These are phyloP conservation scores for Aureobasidium sp. DNA, from an alignment of 2,329 filamentous ascomycete genomes.

Conservation along the genomic window DNA sequence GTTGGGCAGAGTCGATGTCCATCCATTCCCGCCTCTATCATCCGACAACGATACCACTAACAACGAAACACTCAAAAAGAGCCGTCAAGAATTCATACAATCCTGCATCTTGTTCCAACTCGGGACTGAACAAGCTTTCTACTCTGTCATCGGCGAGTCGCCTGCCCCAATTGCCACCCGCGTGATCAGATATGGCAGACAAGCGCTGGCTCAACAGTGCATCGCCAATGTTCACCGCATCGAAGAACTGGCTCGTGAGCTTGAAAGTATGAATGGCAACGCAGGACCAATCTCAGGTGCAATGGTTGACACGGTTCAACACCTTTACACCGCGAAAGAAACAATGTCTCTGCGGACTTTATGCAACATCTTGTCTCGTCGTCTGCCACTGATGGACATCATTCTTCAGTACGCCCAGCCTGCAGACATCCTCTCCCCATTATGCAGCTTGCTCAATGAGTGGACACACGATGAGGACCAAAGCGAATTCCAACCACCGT, in stretches of 20 bases:
- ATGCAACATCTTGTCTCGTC: slow-evolving; percentile 66
- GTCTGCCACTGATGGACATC: slow-evolving; percentile 65
- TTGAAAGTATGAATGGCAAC: slow-evolving; percentile 88
- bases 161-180: slow-evolving; percentile 72
- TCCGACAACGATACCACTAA: slow-evolving; percentile 45
- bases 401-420: slow-evolving; percentile 69
- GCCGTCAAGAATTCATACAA: slow-evolving; percentile 77
- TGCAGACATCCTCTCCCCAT: slow-evolving; percentile 60
- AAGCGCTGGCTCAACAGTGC: slow-evolving; percentile 71
- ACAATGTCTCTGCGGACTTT: slow-evolving; percentile 73
- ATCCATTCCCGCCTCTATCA: slow-evolving; percentile 58
- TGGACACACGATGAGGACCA: slow-evolving; percentile 81
- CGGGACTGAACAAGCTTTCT: slow-evolving; percentile 70
- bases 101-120: slow-evolving; percentile 82
- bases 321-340: slow-evolving; percentile 64
- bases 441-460: slow-evolving; percentile 68
- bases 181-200: slow-evolving; percentile 68
- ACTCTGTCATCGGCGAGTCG: slow-evolving; percentile 74
- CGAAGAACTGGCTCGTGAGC: slow-evolving; percentile 68
- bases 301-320: slow-evolving; percentile 51
- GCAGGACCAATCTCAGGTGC: slow-evolving; percentile 78
- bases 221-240: slow-evolving; percentile 67
- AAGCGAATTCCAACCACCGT: slow-evolving; percentile 74
- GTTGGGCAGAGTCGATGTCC: slow-evolving; percentile 58
- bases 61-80: slow-evolving; percentile 56